These are phyloP conservation scores for Mycena maculata DNA, from an alignment of 768 basidiomycete species.

Conservation along the genomic window DNA sequence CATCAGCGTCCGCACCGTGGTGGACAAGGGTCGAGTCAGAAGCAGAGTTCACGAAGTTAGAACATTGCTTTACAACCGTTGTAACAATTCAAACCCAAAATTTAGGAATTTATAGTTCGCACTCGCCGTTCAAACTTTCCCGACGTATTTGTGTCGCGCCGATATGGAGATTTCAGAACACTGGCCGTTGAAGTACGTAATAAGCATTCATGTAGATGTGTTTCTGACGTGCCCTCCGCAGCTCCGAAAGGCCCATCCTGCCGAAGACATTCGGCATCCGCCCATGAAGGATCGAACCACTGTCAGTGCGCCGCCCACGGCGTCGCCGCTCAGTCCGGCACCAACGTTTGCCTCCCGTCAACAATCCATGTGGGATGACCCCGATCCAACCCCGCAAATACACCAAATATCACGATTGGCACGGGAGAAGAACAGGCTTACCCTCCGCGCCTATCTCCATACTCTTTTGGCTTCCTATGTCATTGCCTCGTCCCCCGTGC, in stretches of 20 bases:
- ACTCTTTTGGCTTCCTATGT: constrained; percentile 74
- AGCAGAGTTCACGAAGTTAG: constrained; percentile 89
- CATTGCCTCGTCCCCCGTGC: constrained; percentile 87
- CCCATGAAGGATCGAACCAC: constrained; percentile 90
- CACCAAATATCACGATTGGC: constrained; percentile 65
- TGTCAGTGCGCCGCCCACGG: constrained; percentile 59
- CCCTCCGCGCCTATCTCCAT: constrained; percentile 93
- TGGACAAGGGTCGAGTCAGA: constrained; percentile 87
- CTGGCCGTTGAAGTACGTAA: constrained; percentile 80
- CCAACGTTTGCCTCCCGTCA: constrained; percentile 37
- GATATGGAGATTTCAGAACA: constrained; percentile 96
- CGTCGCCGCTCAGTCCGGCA: constrained; percentile 44
- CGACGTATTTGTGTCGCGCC: constrained; percentile 89
- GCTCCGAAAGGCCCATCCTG: constrained; percentile 90
- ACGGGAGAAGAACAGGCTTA: constrained; percentile 95
- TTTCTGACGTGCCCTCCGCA: constrained; percentile 46
- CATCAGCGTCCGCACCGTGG: constrained; percentile 84
- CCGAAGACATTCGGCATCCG: constrained; percentile 82
- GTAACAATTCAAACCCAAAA: constrained; percentile 22
- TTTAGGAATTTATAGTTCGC: constrained; percentile 93
- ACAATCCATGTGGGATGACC: constrained; percentile 33
- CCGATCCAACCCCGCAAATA: constrained; percentile 35
- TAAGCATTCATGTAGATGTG: background rate
- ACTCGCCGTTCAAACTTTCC: constrained; percentile 78
- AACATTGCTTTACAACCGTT: constrained; percentile 31